phyloP scores from a whole-genome alignment of 106 monocot genomes.

The Dioscorea zingiberensis region DNA sequence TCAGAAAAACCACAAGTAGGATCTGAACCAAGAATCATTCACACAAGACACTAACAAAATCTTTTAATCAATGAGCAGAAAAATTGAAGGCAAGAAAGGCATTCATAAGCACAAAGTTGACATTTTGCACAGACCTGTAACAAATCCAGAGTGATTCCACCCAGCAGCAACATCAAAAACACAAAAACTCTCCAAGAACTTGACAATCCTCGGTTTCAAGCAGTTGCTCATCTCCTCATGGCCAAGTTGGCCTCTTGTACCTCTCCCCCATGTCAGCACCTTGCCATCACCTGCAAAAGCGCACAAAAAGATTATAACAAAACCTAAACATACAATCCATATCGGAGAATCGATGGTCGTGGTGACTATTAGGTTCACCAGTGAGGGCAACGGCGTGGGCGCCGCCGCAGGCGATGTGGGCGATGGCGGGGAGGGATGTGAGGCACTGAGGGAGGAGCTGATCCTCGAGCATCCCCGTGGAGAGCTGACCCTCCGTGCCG shows the following conservation, averaged over 20 bases:
- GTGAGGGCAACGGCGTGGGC: slow-evolving; percentile 74
- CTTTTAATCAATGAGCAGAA: not conserved
- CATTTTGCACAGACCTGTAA: slow-evolving; percentile 40
- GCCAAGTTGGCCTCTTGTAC: slow-evolving; percentile 72
- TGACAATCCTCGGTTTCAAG: slow-evolving; percentile 44
- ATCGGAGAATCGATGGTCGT: not conserved
- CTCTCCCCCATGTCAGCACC: slow-evolving; percentile 77
- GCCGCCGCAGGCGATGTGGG: slow-evolving; percentile 68
- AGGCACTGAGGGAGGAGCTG: slow-evolving; percentile 44
- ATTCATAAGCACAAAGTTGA: not conserved
- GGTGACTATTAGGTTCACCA: slow-evolving; percentile 15
- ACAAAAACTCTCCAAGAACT: slow-evolving; percentile 29
- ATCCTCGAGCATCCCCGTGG: slow-evolving; percentile 41
- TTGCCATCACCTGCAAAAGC: slow-evolving; percentile 17
- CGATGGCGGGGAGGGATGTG: slow-evolving; percentile 16
- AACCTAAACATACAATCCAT: not conserved
- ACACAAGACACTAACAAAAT: not conserved
- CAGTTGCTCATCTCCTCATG: slow-evolving; percentile 43
- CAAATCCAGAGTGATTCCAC: slow-evolving; percentile 88
- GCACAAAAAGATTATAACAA: not conserved
- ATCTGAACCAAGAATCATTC: too few species aligned
- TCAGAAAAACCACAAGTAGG: too few species aligned
- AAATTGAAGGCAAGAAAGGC: not conserved
- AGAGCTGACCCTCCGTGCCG: slow-evolving; percentile 81
- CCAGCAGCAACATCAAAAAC: slow-evolving; percentile 65